These are phyloP conservation scores for Circinella umbellata DNA, from an alignment of 371 early-diverging fungal species.

Conservation along the genomic window DNA sequence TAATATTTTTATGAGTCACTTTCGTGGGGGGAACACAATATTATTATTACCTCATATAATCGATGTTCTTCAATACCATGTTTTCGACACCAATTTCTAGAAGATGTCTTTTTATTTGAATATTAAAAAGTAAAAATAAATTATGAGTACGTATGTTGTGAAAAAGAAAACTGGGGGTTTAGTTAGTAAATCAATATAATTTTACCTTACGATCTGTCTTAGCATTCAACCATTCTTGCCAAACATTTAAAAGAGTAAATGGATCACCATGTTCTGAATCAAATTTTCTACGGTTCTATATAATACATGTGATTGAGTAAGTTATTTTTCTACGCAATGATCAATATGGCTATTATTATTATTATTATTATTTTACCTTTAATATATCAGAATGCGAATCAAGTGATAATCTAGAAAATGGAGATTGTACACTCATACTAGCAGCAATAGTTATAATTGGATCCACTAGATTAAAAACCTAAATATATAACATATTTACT, in stretches of 20 bases:
- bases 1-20: no score
- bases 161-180: no score
- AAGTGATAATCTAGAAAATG: constrained; percentile 58
- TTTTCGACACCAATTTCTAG: constrained; percentile 66
- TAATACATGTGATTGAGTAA: no score
- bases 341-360: no score
- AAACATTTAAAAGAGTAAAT: constrained; percentile 67
- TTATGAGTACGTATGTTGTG: no score
- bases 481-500: neutral
- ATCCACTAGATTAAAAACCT: constrained; percentile 71
- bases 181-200: no score
- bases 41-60: constrained; percentile 61
- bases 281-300: constrained; percentile 60
- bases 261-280: constrained; percentile 70
- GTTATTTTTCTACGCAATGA: no score
- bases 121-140: neutral
- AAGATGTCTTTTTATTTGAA: constrained; percentile 29
- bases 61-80: constrained; percentile 73
- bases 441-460: constrained; percentile 84
- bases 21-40: no score
- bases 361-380: constrained; percentile 21
- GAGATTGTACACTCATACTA: constrained; percentile 72
- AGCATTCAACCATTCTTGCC: constrained; percentile 65
- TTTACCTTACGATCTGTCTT: constrained; percentile 52
- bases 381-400: constrained; percentile 51